These are phyloP conservation scores for Verticillium albo-atrum DNA, from an alignment of 2,329 filamentous ascomycete genomes.

Conservation along the genomic window DNA sequence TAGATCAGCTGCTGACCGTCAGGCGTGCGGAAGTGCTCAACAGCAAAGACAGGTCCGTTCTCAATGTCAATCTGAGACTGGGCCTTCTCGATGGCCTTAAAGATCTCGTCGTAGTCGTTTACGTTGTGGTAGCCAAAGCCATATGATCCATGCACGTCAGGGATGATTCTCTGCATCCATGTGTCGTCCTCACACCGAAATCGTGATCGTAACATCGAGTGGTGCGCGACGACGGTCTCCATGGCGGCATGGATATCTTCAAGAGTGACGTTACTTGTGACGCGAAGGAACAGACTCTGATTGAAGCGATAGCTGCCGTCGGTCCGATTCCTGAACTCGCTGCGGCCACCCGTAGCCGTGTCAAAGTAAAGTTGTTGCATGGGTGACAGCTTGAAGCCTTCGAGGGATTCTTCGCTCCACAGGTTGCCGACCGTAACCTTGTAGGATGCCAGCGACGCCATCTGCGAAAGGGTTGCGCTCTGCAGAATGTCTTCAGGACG, in stretches of 20 bases:
- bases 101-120: conserved; percentile 35
- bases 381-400: conserved; percentile 42
- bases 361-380: conserved; percentile 52
- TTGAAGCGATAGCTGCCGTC: conserved; percentile 43
- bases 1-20: conserved; percentile 43
- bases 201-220: conserved; percentile 46
- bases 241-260: conserved; percentile 44
- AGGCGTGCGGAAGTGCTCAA: conserved; percentile 40
- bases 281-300: conserved; percentile 42
- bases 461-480: conserved; percentile 30
- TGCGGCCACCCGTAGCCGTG: conserved; percentile 35
- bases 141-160: conserved; percentile 36
- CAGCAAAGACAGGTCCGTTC: conserved; percentile 45
- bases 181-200: conserved; percentile 32
- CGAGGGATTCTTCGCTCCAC: conserved; percentile 26
- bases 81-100: conserved; percentile 31
- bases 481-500: conserved; percentile 30
- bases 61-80: conserved; percentile 44
- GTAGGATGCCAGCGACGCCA: conserved; percentile 29
- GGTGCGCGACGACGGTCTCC: conserved; percentile 42
- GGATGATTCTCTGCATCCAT: conserved; percentile 42
- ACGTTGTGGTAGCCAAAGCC: conserved; percentile 36
- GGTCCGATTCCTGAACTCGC: conserved; percentile 19
- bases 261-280: conserved; percentile 34
- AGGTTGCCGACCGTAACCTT: conserved; percentile 22